Percentiles rank a stretch among this genome's conserved stretches.
Conservation (phyloP, 139 green algal genomes). For the Picochlorum sp. region DNA sequence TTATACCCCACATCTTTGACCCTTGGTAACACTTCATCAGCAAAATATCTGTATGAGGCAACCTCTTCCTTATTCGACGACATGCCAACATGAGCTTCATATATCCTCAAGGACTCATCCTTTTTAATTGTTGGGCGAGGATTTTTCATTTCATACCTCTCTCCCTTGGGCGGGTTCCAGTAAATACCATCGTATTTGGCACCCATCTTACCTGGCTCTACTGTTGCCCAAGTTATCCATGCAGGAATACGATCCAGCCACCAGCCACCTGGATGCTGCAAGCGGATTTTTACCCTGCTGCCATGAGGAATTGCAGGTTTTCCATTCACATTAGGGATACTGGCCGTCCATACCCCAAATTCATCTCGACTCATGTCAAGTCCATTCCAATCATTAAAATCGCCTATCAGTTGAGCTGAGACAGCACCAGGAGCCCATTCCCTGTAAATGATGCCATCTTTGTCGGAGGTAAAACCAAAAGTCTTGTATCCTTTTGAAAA, state of each 20-base stretch:
- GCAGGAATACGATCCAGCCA: constrained; percentile 81
- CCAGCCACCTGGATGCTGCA: constrained; percentile 50
- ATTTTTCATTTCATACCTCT: constrained; percentile 32
- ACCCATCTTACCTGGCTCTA: constrained; percentile 51
- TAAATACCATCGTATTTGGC: constrained; percentile 85
- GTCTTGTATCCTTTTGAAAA: constrained; percentile 63
- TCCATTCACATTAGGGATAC: constrained; percentile 47
- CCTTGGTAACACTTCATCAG: constrained; percentile 68
- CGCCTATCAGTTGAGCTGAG: constrained; percentile 56
- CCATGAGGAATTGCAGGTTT: constrained; percentile 58
- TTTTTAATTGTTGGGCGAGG: constrained; percentile 21
- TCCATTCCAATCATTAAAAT: constrained; percentile 85
- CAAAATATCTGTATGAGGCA: constrained; percentile 73
- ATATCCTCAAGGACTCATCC: constrained; percentile 62
- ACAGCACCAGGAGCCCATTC: constrained; percentile 82
- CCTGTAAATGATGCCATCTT: constrained; percentile 48
- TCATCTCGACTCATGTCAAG: constrained; percentile 57
- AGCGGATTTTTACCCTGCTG: constrained; percentile 68
- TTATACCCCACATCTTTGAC: constrained; percentile 79
- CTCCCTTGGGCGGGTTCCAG: constrained; percentile 70
- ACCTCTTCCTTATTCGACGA: constrained; percentile 57
- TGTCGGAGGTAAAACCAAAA: constrained; percentile 57
- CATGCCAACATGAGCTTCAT: constrained; percentile 98
- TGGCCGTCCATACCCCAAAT: constrained; percentile 70
- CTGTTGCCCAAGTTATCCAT: constrained; percentile 70